Evolutionary conservation across 1,284 basidiomycete genomes (phyloP).

Genomic region (Leccinum pseudoinsigne): DNA sequence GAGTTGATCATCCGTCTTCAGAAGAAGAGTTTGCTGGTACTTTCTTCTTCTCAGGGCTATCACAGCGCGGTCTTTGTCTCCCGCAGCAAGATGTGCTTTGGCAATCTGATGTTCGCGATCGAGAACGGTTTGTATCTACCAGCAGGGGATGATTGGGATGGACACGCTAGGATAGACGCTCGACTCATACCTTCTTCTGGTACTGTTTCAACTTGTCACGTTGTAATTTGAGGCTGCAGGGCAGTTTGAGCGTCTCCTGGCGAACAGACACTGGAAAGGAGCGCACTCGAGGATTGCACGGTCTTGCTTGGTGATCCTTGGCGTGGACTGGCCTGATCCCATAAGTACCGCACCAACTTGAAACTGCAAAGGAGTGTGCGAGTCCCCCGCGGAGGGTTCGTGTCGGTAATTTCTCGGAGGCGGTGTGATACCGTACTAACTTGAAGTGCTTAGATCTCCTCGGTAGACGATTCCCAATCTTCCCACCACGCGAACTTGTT

Average conservation of each 20-base stretch:
- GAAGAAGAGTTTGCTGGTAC: conserved; percentile 88
- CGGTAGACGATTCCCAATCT: neutral
- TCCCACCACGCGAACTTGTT: conserved; percentile 21
- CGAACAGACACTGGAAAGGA: conserved; percentile 16
- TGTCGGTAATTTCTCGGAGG: neutral
- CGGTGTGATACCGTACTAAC: neutral
- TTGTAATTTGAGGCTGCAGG: conserved; percentile 83
- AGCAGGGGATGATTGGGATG: neutral
- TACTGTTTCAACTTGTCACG: conserved; percentile 95
- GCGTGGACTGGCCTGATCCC: conserved; percentile 76
- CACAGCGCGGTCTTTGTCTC: conserved; percentile 86
- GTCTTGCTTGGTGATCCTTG: conserved; percentile 93
- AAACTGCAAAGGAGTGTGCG: conserved; percentile 6
- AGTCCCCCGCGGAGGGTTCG: conserved; percentile 4
- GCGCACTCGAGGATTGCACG: conserved; percentile 91
- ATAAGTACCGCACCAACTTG: conserved; percentile 36
- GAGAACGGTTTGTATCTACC: conserved; percentile 83
- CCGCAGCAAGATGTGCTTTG: conserved; percentile 74
- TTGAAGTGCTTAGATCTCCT: neutral
- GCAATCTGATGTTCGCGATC: conserved; percentile 91
- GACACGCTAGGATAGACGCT: conserved; percentile 1
- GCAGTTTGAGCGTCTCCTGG: conserved; percentile 23
- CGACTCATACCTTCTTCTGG: conserved; percentile 77
- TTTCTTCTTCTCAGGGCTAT: conserved; percentile 88
- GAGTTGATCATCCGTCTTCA: conserved; percentile 89